Base-by-base conservation (phyloP, 2,329 filamentous ascomycete species). In the Xylaria sp. region DNA sequence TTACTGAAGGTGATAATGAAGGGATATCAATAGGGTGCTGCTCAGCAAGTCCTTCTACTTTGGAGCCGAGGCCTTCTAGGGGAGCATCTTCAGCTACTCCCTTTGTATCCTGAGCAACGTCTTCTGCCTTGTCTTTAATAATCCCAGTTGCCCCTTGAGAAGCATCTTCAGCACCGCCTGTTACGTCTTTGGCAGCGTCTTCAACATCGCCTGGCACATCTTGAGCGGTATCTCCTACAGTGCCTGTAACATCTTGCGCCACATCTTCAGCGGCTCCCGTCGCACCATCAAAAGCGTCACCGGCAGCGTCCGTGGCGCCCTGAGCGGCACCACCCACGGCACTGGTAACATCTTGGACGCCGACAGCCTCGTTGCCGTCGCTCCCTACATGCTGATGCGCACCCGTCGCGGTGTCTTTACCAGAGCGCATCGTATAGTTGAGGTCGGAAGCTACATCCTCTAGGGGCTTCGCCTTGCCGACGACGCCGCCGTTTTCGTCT, bases 1-100 rank as follows among this genome's bases (percentile, higher is more conserved):
- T 74, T 1, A 72, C 70, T 44, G 82, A 79, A 55, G 84, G 69
- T 78, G 81, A 70, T 76, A 84, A 66, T 75, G 81, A 66, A 73
- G 76, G 74, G 80, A 85, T 76, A 78, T 57, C 51, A 2, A 68
- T 33, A 6, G 62, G 55, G 4, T 49, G 69, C 65, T 73, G 55
- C 20, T 75, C 68, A 2, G 68, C 27, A 20, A 74, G 49, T 4
- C 61, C 71, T 7, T 66, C 65, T 22, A 58, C 67, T 36, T 75
- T 69, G 2, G 70, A 71, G 31, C 65, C 72, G 1, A 69, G 25
- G 29, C 65, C 67, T 38, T 65, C 36, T 27, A 70, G 64, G 1
- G 66, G 68, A 6, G 62, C 64, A 1, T 62, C 68, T 25, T 72
- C 73, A 7, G 66, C 72, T 13, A 67, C 70, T 27, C 62, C 49